These are phyloP conservation scores for Fusarium pilosicola DNA, from an alignment of 2,329 filamentous ascomycete genomes.

Conservation along the genomic window DNA sequence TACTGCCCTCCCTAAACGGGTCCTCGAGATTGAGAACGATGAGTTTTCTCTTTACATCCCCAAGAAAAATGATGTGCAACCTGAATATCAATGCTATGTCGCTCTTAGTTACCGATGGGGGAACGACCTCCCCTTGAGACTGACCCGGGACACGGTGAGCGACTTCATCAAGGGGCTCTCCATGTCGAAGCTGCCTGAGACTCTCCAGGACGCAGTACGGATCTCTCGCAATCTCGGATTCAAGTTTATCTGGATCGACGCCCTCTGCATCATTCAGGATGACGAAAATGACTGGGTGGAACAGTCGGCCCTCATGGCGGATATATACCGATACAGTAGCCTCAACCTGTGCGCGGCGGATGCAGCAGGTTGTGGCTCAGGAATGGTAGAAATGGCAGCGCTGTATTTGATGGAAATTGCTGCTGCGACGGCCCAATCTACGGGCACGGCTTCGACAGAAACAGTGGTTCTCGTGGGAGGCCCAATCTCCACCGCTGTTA, in stretches of 20 bases:
- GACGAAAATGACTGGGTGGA: background rate
- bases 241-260: background rate
- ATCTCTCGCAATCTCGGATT: background rate
- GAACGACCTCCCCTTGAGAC: background rate
- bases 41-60: rapidly evolving
- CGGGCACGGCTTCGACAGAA: rapidly evolving
- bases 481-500: background rate
- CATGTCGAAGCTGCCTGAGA: background rate
- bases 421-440: rapidly evolving
- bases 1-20: background rate
- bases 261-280: background rate
- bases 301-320: background rate
- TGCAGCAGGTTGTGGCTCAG: background rate
- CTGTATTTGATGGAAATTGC: background rate
- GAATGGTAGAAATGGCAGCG: background rate
- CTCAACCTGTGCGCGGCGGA: background rate
- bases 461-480: background rate
- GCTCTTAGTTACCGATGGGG: background rate
- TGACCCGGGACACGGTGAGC: rapidly evolving
- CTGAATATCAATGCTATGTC: background rate
- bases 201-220: background rate
- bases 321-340: background rate
- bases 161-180: rapidly evolving
- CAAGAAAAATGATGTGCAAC: rapidly evolving
- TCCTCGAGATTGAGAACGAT: background rate